Base-by-base conservation (phyloP, 805 yeast species). In the Pichia paraexigua region DNA sequence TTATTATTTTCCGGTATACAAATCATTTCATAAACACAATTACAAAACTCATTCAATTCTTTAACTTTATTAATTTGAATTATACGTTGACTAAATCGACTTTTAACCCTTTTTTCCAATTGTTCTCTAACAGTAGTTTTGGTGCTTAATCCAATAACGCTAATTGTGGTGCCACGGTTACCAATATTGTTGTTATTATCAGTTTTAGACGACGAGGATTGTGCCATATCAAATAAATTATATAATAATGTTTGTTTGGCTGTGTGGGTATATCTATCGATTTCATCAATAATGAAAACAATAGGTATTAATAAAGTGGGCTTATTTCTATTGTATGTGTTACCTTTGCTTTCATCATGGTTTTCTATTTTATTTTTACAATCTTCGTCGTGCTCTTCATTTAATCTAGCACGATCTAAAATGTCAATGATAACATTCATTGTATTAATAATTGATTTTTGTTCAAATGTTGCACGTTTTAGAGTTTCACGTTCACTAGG, bases 101-200 rank as follows among this genome's bases (percentile, higher is more conserved):
- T 84, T 58, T 89, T 77, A 0, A 94, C 98, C 60, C 99, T 76
- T 62, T 92, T 94, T 62, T 94, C 99, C 45, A 94, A 71, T 59
- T 80, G 73, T 59, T 92, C 97, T 47, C 91, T 73, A 0, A 89
- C 76, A 7, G 87, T 87, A 46, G 88, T 72, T 49, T 84, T 82
- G 1, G 91, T 76, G 0, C 95, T 83, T 13, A 85, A 67, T 2
- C 98, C 97, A 45, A 94, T 66, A 7, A 92, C 87, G 48, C 94
- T 78, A 6, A 91, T 80, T 1, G 97, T 20, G 15, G 22, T 74
- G 2, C 54, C 52, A 13, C 43, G 95, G 2, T 77, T 12, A 48
- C 28, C 11, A 25, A 27, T 21, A 13, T 17, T 21, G 15, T 20
- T 15, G 11, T 35, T 45, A 2, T 78, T 73, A 3, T 50, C 52